Conservation (phyloP, 1,284 basidiomycete species). For the Ceratobasidium sp. region DNA sequence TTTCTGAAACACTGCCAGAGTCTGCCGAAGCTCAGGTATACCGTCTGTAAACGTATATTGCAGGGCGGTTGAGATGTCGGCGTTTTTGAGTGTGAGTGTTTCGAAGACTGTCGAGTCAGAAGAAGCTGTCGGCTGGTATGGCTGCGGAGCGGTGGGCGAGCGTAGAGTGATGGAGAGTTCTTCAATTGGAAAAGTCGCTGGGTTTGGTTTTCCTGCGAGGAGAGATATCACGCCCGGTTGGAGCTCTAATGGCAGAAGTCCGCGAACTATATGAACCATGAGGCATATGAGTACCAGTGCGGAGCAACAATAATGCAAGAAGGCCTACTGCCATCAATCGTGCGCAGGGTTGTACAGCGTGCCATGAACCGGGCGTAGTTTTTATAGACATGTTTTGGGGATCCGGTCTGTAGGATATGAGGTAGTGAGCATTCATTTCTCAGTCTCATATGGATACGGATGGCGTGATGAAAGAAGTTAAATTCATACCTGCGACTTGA, state of each 20-base stretch:
- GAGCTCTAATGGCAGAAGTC: conserved; percentile 82
- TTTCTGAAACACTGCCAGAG: conserved; percentile 79
- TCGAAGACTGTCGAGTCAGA: conserved; percentile 53
- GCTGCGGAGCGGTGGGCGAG: conserved; percentile 60
- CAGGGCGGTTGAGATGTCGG: conserved; percentile 72
- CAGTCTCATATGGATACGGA: neutral
- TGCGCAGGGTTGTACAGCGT: conserved; percentile 26
- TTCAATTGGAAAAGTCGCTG: conserved; percentile 90
- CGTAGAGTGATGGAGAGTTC: conserved; percentile 74
- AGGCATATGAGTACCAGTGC: neutral
- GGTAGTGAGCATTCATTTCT: neutral
- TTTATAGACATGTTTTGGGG: conserved; percentile 6
- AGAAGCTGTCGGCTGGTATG: conserved; percentile 52
- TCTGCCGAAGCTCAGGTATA: conserved; percentile 68
- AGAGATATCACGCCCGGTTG: conserved; percentile 87
- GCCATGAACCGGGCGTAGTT: conserved; percentile 38
- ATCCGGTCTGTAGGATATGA: neutral
- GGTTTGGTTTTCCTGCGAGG: conserved; percentile 90
- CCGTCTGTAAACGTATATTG: conserved; percentile 88
- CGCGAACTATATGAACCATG: conserved; percentile 60
- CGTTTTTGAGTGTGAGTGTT: conserved; percentile 68
- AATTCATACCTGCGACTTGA: conserved; percentile 22
- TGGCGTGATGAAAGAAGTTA: conserved; percentile 5
- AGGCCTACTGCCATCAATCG: conserved; percentile 32
- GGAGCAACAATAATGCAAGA: neutral